phyloP scores from a whole-genome alignment of 2,329 filamentous ascomycete genomes.

The Aspergillus novofumigatus region DNA sequence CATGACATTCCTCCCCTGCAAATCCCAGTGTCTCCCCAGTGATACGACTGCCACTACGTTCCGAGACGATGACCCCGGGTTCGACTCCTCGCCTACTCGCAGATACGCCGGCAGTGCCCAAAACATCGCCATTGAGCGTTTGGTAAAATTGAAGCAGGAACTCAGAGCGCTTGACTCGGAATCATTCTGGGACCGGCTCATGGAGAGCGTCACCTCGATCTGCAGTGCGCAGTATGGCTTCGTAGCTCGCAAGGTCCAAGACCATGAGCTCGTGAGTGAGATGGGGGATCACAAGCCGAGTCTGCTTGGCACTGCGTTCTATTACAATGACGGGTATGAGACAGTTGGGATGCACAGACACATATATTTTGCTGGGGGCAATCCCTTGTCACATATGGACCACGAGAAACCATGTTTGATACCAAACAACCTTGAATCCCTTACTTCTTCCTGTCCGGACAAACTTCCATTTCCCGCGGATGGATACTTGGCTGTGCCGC shows the following conservation, averaged over 20 bases:
- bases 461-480: conserved; percentile 58
- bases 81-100: conserved; percentile 18
- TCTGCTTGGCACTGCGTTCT: conserved; percentile 62
- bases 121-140: conserved; percentile 57
- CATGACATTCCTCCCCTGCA: conserved; percentile 28
- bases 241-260: conserved; percentile 60
- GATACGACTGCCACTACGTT: conserved; percentile 19
- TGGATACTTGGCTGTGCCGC: conserved; percentile 62
- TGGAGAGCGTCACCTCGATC: conserved; percentile 61
- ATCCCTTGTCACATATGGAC: conserved; percentile 65
- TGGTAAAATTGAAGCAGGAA: conserved; percentile 56
- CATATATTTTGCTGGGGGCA: conserved; percentile 61
- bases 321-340: conserved; percentile 58
- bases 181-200: conserved; percentile 61
- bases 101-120: conserved; percentile 47
- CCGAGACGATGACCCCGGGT: conserved; percentile 20
- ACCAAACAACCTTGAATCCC: conserved; percentile 56
- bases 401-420: conserved; percentile 69
- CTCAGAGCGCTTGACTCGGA: conserved; percentile 52
- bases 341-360: conserved; percentile 53
- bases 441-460: conserved; percentile 58
- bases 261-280: conserved; percentile 58
- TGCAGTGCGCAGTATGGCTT: conserved; percentile 64
- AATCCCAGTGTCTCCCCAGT: conserved; percentile 24
- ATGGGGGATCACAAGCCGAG: conserved; percentile 59